Conservation (phyloP, 257 asterid genomes). For the Gynochthodes officinalis region DNA sequence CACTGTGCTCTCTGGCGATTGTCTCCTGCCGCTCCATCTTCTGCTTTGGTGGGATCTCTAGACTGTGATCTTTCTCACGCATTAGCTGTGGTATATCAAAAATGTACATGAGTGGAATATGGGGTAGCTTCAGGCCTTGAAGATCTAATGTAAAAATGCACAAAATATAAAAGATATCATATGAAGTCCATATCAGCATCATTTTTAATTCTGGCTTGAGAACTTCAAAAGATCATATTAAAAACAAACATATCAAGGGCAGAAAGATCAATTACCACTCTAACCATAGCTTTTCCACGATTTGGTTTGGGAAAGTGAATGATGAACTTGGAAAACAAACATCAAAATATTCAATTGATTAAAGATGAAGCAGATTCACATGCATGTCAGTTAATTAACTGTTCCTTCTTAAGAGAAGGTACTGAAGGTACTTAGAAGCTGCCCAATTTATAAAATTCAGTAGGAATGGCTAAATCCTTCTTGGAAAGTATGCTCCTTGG, state of each 20-base stretch:
- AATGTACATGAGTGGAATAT: background rate
- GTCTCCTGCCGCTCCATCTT: slow-evolving; percentile 78
- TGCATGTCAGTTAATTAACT: background rate
- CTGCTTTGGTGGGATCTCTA: slow-evolving; percentile 61
- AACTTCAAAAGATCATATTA: background rate
- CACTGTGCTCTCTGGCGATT: slow-evolving; percentile 53
- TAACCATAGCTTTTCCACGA: background rate
- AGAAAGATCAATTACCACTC: background rate
- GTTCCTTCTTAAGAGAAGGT: background rate
- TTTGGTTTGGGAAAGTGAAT: background rate
- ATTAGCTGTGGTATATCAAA: slow-evolving; percentile 37
- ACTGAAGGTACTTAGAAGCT: too few relatives aligned
- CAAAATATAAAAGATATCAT: background rate
- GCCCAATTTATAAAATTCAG: background rate
- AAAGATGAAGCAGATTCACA: background rate
- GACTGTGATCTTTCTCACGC: slow-evolving; percentile 47
- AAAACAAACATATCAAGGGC: background rate
- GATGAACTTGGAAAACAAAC: background rate
- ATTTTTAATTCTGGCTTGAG: background rate
- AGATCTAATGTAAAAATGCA: background rate
- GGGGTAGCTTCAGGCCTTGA: background rate
- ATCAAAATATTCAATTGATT: background rate
- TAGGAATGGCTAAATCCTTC: too few relatives aligned
- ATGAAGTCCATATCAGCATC: background rate
- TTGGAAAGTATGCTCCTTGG: background rate